Evolutionary conservation across 2,329 filamentous ascomycete species (phyloP), one percentile per base, ranked within the genome.

Genomic region (Colletotrichum abscissum): DNA sequence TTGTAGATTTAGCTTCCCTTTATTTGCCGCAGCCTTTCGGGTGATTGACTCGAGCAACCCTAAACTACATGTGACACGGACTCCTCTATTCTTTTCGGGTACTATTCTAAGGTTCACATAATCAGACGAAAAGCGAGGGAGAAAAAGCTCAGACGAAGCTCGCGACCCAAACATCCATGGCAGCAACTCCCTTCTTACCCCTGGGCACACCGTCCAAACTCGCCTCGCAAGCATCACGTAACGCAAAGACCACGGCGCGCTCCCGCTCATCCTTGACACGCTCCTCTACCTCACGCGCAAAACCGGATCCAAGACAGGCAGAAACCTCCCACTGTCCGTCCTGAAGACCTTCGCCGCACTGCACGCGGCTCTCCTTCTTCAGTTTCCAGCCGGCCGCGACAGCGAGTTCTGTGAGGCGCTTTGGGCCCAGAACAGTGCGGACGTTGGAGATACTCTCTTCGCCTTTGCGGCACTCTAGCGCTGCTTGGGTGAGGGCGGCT

Each of bases 291-390:
- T 74, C 35, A n/a, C 33, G 58, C 57, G 60, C 57, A n/a, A 75
- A 75, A n/a, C 42, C 49, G 22, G 67, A 67, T 60, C 46, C 54
- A 30, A 75, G 60, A 67, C 72, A 74, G 64, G 72, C 69, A 66
- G 64, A 57, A 26, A 76, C 74, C 59, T 75, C 74, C 74, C 74
- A 76, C 28, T 73, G 62, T 49, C 74, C 74, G n/a, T 75, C 66
- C 42, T 74, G 52, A 52, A 76, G 19, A 26, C 62, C 74, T 26
- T 75, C 68, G 26, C 56, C 72, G 63, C 59, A 35, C 54, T 67
- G 63, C 33, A 74, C 67, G 49, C 30, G 24, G 14, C 33, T 71
- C 65, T 76, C 74, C 46, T 57, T 73, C 49, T 74, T 58, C 54
- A 76, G 63, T 38, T 73, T 30, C 74, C 74, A 76, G 8, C 74